Conservation (phyloP, 768 basidiomycete species). For the Lactarius sanguifluus region DNA sequence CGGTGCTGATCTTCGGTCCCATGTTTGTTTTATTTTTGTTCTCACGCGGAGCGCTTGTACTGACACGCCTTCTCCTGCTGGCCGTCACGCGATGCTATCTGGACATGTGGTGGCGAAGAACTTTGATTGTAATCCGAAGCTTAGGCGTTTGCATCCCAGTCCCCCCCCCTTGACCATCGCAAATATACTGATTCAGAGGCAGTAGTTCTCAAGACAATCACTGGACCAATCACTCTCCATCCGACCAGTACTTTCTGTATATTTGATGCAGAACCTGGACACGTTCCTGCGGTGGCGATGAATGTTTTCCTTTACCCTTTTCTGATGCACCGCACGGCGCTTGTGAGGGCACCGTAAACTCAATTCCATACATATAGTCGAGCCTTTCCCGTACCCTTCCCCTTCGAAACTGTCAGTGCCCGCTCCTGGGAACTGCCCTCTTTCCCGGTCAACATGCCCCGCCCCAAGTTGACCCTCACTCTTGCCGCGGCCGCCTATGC, state of each 20-base stretch:
- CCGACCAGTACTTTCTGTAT: background rate
- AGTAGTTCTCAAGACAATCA: background rate
- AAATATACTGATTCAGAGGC: background rate
- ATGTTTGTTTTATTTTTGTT: background rate
- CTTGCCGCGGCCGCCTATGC: background rate
- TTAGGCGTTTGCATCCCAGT: background rate
- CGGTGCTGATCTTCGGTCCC: background rate
- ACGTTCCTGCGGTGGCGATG: background rate
- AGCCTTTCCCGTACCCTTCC: background rate
- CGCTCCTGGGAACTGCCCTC: background rate
- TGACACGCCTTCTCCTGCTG: background rate
- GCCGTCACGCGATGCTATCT: background rate
- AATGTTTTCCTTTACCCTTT: background rate
- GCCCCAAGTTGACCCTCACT: background rate
- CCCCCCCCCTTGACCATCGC: background rate
- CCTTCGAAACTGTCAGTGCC: background rate
- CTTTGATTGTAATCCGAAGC: background rate
- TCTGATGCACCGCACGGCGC: background rate
- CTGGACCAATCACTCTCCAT: background rate
- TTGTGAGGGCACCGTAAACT: background rate
- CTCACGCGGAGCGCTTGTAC: too few species aligned
- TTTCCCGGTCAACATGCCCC: background rate
- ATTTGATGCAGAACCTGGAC: background rate
- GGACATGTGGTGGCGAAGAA: background rate
- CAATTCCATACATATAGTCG: background rate